Percentiles rank a stretch among this genome's conserved stretches.
phyloP scores from a whole-genome alignment of 1,284 basidiomycete genomes.

The Cutaneotrichosporon spelunceum region DNA sequence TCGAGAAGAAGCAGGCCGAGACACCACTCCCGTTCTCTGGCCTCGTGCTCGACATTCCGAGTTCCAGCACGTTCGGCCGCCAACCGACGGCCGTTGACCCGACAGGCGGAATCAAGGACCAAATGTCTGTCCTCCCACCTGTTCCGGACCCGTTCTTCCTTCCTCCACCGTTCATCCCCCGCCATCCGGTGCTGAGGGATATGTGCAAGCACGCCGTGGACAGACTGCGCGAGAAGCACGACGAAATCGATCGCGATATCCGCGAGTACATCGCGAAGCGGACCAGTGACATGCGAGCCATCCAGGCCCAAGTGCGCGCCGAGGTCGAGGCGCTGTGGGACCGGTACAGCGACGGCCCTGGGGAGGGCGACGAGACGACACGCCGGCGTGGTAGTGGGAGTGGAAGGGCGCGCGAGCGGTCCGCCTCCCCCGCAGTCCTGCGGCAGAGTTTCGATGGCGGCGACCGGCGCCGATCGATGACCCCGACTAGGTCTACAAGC shows the following conservation, averaged over 20 bases:
- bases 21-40: slow-evolving; percentile 28
- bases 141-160: slow-evolving; percentile 52
- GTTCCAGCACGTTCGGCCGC: slow-evolving; percentile 21
- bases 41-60: slow-evolving; percentile 23
- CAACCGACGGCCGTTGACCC: slow-evolving; percentile 15
- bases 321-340: slow-evolving; percentile 49
- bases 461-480: neutral
- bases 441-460: slow-evolving; percentile 3
- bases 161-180: slow-evolving; percentile 53
- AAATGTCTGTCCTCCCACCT: slow-evolving; percentile 28
- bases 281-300: slow-evolving; percentile 34
- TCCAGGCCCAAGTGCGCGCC: slow-evolving; percentile 42
- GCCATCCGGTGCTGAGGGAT: slow-evolving; percentile 45
- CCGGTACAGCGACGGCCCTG: slow-evolving; percentile 38
- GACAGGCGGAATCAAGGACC: neutral
- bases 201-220: slow-evolving; percentile 41
- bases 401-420: neutral
- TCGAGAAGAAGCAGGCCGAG: slow-evolving; percentile 18
- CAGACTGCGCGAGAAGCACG: slow-evolving; percentile 32
- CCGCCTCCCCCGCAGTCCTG: slow-evolving; percentile 1
- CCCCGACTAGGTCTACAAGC: neutral
- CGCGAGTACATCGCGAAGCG: slow-evolving; percentile 34
- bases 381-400: slow-evolving; percentile 13
- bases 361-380: slow-evolving; percentile 17
- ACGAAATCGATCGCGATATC: slow-evolving; percentile 41